Evolutionary conservation across 139 green algal species (phyloP).

Genomic region (Haematococcus sp.): DNA sequence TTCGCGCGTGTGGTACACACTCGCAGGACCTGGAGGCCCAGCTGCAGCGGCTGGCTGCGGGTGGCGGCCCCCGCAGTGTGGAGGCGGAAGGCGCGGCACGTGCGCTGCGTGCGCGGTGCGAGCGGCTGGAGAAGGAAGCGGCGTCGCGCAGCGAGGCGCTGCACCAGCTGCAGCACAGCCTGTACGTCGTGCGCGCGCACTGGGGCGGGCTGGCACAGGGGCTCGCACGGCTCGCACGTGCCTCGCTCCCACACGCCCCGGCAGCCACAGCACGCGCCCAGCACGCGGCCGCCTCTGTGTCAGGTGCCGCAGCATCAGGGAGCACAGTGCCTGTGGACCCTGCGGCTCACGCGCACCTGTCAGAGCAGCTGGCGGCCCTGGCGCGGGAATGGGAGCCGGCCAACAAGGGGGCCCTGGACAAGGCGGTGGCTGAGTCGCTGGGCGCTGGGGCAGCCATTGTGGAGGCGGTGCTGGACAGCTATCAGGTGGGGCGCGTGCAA

Average conservation of each 20-base stretch:
- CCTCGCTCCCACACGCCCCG: too few relatives aligned
- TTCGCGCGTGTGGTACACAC: too few relatives aligned
- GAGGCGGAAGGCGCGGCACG: too few relatives aligned
- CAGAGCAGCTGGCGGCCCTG: not conserved
- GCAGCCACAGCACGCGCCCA: not conserved
- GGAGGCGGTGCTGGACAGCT: not conserved
- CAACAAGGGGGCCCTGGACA: not conserved
- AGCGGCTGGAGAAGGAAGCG: too few relatives aligned
- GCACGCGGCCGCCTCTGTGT: not conserved
- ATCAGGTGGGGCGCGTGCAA: too few relatives aligned
- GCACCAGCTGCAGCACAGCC: slow-evolving; percentile 9
- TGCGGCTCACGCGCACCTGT: not conserved
- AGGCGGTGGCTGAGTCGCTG: not conserved
- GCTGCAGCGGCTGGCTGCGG: too few relatives aligned
- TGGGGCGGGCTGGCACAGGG: slow-evolving; percentile 3
- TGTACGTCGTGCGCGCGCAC: slow-evolving; percentile 7
- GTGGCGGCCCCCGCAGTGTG: too few relatives aligned
- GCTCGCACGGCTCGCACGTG: not conserved
- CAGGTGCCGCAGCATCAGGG: not conserved
- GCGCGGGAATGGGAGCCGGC: not conserved
- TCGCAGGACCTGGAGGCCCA: too few relatives aligned
- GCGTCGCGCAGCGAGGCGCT: not conserved
- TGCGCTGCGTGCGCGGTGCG: too few relatives aligned
- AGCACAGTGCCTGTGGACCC: not conserved
- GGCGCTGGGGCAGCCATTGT: not conserved